Evolutionary conservation across 2,329 filamentous ascomycete species (phyloP), one percentile per base, ranked within the genome.

Genomic region (Decorospora gaudefroyi): DNA sequence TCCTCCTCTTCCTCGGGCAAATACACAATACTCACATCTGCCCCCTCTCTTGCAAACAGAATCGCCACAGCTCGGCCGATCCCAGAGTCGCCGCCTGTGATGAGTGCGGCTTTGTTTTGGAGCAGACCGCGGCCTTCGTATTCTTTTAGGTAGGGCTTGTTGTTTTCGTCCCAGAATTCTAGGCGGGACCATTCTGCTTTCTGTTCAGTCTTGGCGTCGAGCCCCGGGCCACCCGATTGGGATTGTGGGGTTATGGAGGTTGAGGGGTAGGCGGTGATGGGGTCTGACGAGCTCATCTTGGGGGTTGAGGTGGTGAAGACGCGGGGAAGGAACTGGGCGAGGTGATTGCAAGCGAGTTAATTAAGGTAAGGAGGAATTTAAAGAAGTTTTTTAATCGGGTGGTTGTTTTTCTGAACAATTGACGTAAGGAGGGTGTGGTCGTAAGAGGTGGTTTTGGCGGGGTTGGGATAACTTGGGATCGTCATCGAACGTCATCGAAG

Each of bases 1-100:
- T 91, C 88, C 32, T 81, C 74, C 64, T 91, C 82, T 68, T 92
- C 88, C 23, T 86, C 80, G 0, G 85, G 82, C 1, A 90, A 75
- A 59, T 91, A 88, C 5, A 81, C 79, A 53, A 92, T 89, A 41
- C 85, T 75, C 16, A 79, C 80, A 46, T 86, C 81, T 10, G 86
- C 87, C 4, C 87, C 88, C 69, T 92, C 88, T 76, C 88, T 84
- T 21, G 87, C 87, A 55, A 86, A 92, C 0, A 91, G 74, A 11
- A 90, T 78, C 0, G 88, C 86, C 1, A 85, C 80, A 1, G 87
- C 83, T 15, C 86, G 80, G 7, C 88, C 87, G 50, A 91, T 91
- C 2, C 87, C 87, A 6, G 81, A 85, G 68, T 91, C 87, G 2
- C 87, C 87, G 12, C 87, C 87, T 0, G 88, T 91, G 61, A 91